Percentiles rank a stretch among this genome's conserved stretches.
Conservation (phyloP, 148 eudicot genomes). For the Rhododendron ferrugineum region DNA sequence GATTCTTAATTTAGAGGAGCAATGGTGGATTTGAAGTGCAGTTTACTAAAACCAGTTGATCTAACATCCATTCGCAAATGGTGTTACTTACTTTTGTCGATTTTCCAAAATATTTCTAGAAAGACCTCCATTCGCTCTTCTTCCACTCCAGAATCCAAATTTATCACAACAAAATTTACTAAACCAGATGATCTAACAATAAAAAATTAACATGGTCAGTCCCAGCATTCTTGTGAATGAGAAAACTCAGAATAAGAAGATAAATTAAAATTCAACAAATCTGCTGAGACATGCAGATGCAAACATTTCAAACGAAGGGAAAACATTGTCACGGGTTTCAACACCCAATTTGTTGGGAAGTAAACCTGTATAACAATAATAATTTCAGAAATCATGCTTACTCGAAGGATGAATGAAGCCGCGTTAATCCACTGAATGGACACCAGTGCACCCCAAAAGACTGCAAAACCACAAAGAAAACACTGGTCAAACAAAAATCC, state of each 20-base stretch:
- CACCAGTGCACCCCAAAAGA: conserved; percentile 96
- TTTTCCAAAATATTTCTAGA: background rate
- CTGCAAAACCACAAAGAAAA: conserved; percentile 38
- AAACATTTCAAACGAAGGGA: background rate
- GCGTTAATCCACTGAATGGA: conserved; percentile 67
- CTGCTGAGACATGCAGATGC: background rate
- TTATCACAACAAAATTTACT: background rate
- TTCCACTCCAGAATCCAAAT: background rate
- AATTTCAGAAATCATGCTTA: conserved; percentile 38
- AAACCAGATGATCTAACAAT: background rate
- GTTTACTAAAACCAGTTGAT: background rate
- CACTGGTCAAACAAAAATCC: conserved; percentile 3
- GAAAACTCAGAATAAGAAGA: background rate
- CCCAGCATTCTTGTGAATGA: background rate
- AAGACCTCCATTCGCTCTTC: background rate
- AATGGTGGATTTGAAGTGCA: background rate
- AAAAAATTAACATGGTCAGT: background rate
- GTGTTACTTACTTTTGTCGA: too few relatives aligned
- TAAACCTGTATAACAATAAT: background rate
- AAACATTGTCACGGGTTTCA: background rate
- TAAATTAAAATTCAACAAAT: background rate
- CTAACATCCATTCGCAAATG: background rate
- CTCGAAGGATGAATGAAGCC: conserved; percentile 73
- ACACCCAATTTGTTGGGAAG: background rate
- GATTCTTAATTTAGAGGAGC: background rate